Evolutionary conservation across 106 monocot species (phyloP).

Genomic region (Dioscorea dumetorum): DNA sequence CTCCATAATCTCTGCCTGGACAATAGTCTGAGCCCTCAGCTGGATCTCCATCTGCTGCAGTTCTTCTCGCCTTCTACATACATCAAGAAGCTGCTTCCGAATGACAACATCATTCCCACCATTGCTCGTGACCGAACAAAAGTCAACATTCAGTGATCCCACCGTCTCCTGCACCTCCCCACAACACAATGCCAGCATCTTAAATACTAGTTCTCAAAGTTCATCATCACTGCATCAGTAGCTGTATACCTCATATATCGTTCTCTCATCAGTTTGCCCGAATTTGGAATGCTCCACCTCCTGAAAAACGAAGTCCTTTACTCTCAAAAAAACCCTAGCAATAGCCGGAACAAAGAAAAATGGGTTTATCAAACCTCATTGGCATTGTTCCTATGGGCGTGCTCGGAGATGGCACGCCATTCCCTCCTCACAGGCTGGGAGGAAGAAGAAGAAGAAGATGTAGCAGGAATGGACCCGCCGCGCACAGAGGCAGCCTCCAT

Average conservation of each 20-base stretch:
- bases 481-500: constrained; percentile 5
- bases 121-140: constrained; percentile 9
- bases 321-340: not conserved
- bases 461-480: constrained; percentile 6
- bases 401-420: constrained; percentile 24
- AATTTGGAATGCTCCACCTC: constrained; percentile 16
- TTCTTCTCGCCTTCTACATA: constrained; percentile 23
- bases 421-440: constrained; percentile 20
- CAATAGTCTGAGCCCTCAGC: constrained; percentile 21
- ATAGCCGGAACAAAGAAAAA: not conserved
- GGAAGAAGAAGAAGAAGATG: constrained; percentile 10
- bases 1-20: constrained; percentile 22
- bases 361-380: not conserved
- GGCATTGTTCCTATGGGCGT: constrained; percentile 14
- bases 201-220: not conserved
- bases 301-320: constrained; percentile 1
- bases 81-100: constrained; percentile 14
- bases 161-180: constrained; percentile 28
- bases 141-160: constrained; percentile 13
- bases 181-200: not conserved
- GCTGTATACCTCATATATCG: constrained; percentile 23
- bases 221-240: not conserved
- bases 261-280: constrained; percentile 25
- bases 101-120: not conserved
- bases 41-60: constrained; percentile 34